Evolutionary conservation across 306 rosid species (phyloP).

Genomic region (Medicago ruthenica): DNA sequence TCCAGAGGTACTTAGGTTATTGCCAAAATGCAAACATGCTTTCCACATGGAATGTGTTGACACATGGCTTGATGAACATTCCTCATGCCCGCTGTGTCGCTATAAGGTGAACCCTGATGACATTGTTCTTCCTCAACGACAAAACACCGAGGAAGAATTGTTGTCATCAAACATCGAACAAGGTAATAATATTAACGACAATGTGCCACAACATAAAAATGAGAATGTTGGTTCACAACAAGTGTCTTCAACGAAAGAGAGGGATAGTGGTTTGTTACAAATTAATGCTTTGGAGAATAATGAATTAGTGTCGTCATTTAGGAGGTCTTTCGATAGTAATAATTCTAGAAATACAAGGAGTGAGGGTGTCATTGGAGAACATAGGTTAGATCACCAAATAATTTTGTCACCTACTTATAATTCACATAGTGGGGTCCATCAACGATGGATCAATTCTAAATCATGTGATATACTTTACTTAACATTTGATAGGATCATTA

Average conservation of each 20-base stretch:
- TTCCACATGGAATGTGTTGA: constrained; percentile 66
- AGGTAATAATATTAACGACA: not conserved
- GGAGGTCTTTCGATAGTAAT: not conserved
- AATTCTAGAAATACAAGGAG: not conserved
- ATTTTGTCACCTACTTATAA: constrained; percentile 47
- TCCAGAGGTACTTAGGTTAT: constrained; percentile 60
- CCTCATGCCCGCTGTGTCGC: constrained; percentile 86
- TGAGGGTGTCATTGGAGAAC: not conserved
- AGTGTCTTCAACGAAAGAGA: too few species aligned
- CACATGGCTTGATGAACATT: constrained; percentile 72
- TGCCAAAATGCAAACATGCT: constrained; percentile 69
- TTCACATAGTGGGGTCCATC: not conserved
- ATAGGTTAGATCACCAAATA: constrained; percentile 65
- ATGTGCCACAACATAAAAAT: not conserved
- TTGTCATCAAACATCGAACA: not conserved
- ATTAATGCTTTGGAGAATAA: too few species aligned
- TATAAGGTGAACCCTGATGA: constrained; percentile 44
- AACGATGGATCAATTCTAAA: constrained; percentile 70
- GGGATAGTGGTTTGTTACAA: too few species aligned
- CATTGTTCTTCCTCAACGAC: not conserved
- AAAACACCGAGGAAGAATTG: constrained; percentile 16
- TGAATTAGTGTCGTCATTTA: too few species aligned
- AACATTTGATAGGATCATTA: constrained; percentile 64
- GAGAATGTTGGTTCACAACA: not conserved
- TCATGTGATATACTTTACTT: constrained; percentile 58